Percentiles rank a stretch among this genome's conserved stretches.
Evolutionary conservation across 2,329 filamentous ascomycete genomes (phyloP).

Genomic region (Plectosphaerella plurivora): DNA sequence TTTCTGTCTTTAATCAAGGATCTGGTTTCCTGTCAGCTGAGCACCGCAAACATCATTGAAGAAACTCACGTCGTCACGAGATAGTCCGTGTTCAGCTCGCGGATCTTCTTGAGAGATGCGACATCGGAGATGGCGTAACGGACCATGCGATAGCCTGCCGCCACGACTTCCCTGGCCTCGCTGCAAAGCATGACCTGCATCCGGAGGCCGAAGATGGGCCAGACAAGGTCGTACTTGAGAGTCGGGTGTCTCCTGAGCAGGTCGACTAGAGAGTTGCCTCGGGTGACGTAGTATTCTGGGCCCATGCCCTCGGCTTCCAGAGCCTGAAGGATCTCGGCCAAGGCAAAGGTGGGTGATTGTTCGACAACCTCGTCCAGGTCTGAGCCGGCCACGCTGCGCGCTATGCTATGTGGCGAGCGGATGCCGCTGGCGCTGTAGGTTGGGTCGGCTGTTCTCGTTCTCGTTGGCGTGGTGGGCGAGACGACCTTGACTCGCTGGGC

Average conservation of each 20-base stretch:
- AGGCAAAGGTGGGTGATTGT: conserved; percentile 77
- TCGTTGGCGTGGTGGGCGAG: conserved; percentile 45
- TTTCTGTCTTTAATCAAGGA: conserved; percentile 95
- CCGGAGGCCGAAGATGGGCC: conserved; percentile 88
- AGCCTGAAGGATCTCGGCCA: conserved; percentile 86
- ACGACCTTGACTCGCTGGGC: conserved; percentile 43
- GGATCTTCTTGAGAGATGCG: conserved; percentile 82
- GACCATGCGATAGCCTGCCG: conserved; percentile 88
- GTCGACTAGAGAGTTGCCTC: conserved; percentile 89
- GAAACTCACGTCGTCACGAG: conserved; percentile 67
- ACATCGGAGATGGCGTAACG: conserved; percentile 93
- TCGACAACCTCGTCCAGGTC: conserved; percentile 68
- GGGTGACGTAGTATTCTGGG: conserved; percentile 91
- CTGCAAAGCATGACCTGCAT: conserved; percentile 96
- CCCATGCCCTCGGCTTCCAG: conserved; percentile 83
- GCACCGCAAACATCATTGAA: not conserved
- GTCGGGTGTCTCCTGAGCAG: conserved; percentile 92
- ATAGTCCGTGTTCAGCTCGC: conserved; percentile 84
- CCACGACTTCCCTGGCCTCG: conserved; percentile 92
- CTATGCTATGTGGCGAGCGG: conserved; percentile 54
- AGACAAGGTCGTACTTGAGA: conserved; percentile 93
- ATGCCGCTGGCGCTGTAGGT: conserved; percentile 40
- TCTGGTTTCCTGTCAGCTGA: conserved; percentile 23
- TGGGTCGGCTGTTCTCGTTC: conserved; percentile 43
- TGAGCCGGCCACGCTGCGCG: conserved; percentile 52